Evolutionary conservation across 164 flowering plant species (phyloP), one percentile per base, ranked within the genome.

Genomic region (Warburgia ugandensis): DNA sequence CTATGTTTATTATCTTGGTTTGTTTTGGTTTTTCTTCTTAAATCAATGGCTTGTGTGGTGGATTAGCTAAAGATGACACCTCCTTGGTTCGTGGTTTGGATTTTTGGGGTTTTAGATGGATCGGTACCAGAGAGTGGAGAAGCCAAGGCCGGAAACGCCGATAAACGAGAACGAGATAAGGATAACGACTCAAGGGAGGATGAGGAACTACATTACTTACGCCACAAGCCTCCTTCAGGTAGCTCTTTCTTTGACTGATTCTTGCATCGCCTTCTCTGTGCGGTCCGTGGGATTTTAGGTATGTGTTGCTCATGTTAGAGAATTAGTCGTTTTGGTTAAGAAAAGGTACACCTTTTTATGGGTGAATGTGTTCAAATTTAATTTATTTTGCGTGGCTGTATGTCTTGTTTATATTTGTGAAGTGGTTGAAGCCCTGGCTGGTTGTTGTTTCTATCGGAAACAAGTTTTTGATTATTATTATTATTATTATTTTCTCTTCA

Each of bases 81-180:
- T 8, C n/a, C 9, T 33, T 14, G 14, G 14, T 9, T 13, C 1
- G 7, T 23, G 12, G 1, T 22, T 3, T 29, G 11, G 17, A 19
- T 20, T 22, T 1, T 25, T 23, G 46, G 22, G 10, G 4, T 7
- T 19, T 9, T 33, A 65, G 68, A 75, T 75, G 79, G 76, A 75
- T 51, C 63, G 74, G 38, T 72, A 71, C 59, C 68, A 66, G 74
- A 68, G 69, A 40, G 79, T 75, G 47, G 76, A 75, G 64, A 75
- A 69, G 68, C 72, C 79, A 3, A 71, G 51, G 57, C 33, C 52
- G 0, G 79, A 71, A 17, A 60, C 70, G 4, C 64, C 74, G 7
- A 75, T 75, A 16, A 61, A 66, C 16, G 76, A 74, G 72, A 74
- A 74, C 31, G 79, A 74, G 49, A 55, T 74, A 11, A 56, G 79